Conservation (phyloP, 805 yeast species). For the Brettanomyces nanus region DNA sequence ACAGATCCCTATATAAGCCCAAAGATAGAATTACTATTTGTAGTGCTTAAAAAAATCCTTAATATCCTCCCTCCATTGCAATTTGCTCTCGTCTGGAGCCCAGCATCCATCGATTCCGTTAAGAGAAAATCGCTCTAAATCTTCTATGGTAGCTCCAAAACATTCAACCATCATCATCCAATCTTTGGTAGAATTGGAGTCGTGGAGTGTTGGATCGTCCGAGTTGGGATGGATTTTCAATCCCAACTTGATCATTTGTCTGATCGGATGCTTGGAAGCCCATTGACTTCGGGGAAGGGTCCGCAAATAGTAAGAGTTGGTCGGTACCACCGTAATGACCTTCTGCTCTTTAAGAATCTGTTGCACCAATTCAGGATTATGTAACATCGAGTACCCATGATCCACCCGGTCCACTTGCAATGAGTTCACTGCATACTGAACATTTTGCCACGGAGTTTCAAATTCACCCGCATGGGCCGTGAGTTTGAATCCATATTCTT, state of each 20-base stretch:
- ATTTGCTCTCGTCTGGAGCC: conserved; percentile 16
- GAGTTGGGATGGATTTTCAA: conserved; percentile 24
- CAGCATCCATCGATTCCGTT: conserved; percentile 25
- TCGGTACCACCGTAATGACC: conserved; percentile 25
- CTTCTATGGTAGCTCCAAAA: conserved; percentile 19
- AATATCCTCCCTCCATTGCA: conserved; percentile 10
- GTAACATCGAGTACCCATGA: conserved; percentile 25
- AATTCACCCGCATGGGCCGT: conserved; percentile 28
- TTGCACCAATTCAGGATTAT: conserved; percentile 17
- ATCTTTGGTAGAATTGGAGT: conserved; percentile 22
- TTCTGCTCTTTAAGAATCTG: conserved; percentile 16
- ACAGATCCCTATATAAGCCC: too few species aligned
- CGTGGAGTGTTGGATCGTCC: conserved; percentile 26
- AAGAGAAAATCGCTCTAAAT: conserved; percentile 16
- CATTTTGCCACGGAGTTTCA: conserved; percentile 23
- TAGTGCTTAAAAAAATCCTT: neutral
- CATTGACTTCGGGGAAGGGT: conserved; percentile 21
- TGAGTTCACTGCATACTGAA: conserved; percentile 19
- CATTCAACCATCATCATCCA: conserved; percentile 27
- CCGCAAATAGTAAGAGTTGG: conserved; percentile 25
- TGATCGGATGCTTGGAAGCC: conserved; percentile 25
- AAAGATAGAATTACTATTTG: too few species aligned
- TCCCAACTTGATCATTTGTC: conserved; percentile 22
- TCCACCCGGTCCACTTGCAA: conserved; percentile 22
- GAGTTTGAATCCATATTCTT: conserved; percentile 16